Evolutionary conservation across 768 basidiomycete species (phyloP), one percentile per base, ranked within the genome.

Genomic region (Harrya chromipes): DNA sequence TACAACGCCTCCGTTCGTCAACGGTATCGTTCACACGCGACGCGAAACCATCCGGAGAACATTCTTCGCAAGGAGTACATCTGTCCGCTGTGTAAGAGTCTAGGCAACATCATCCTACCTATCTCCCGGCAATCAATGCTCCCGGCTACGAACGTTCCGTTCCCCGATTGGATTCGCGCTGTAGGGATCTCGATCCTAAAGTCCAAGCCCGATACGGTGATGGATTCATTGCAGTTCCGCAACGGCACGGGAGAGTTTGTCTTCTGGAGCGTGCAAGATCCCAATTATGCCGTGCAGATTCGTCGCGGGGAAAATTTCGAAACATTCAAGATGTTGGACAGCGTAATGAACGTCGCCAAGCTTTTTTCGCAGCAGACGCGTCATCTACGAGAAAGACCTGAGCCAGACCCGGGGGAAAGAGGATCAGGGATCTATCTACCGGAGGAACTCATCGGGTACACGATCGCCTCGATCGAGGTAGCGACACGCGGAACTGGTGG

Each of bases 61-160:
- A 91, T 94, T n/a, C 83, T 87, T 14, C 80, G 97, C 35, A 87
- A 88, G 57, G 97, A 99, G 61, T 98, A 86, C 70, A 89, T 97
- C 40, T 99, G 97, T 59, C 97, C 97, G 1, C 72, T 99, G 4
- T 99, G 97, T 75, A 98, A 98, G 71, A 93, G 90, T 58, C 74
- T 97, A 6, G 94, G 95, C 4, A 99, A 99, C 66, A 83, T 93
- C 26, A 85, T 99, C 36, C 76, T 99, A 1, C 97, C 97, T 0
- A 84, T 94, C 16, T 74, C 79, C 5, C 73, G 74, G 12, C 74
- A 83, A 0, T 76, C 72, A 31, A 65, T 75, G 20, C 64, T 67
- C 14, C 60, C 71, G 26, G 62, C 64, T 4, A 87, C 80, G 50
- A 70, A 68, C 4, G 70, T 81, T 0, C 78, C 85, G 0, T 90